These are phyloP conservation scores for Paramecium sexaurelia DNA, from an alignment of 73 alveolate species.

Conservation along the genomic window DNA sequence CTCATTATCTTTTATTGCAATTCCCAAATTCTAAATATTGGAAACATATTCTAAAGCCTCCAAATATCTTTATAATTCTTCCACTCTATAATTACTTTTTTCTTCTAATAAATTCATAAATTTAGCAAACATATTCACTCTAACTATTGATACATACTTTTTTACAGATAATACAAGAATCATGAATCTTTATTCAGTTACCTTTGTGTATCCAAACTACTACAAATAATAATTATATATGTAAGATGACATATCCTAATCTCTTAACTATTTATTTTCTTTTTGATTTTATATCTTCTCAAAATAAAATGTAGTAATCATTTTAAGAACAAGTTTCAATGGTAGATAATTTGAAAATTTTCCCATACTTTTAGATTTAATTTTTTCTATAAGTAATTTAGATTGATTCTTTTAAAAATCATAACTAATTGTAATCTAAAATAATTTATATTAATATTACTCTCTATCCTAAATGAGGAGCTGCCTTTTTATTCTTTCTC, in stretches of 20 bases:
- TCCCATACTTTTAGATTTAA: slow-evolving; percentile 10
- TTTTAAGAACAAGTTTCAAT: slow-evolving; percentile 32
- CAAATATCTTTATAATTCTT: slow-evolving; percentile 46
- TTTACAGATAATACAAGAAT: slow-evolving; percentile 35
- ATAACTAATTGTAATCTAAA: slow-evolving; percentile 2
- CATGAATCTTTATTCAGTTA: slow-evolving; percentile 58
- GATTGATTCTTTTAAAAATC: slow-evolving; percentile 53
- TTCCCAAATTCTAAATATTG: slow-evolving; percentile 8
- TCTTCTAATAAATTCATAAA: slow-evolving; percentile 59
- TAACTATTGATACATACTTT: slow-evolving; percentile 18
- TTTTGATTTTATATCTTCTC: slow-evolving; percentile 21
- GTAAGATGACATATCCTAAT: slow-evolving; percentile 47
- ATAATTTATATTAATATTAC: background rate
- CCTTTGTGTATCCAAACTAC: slow-evolving; percentile 56
- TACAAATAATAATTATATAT: slow-evolving; percentile 49
- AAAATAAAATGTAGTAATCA: slow-evolving; percentile 35
- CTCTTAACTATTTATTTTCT: slow-evolving; percentile 51
- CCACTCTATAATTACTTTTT: slow-evolving; percentile 38
- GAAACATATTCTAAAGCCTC: slow-evolving; percentile 54
- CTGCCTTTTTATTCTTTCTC: background rate
- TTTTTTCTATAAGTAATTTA: slow-evolving; percentile 33
- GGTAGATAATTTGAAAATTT: slow-evolving; percentile 55
- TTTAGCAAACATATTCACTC: slow-evolving; percentile 62
- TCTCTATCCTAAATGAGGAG: slow-evolving; percentile 40
- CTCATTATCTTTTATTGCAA: slow-evolving; percentile 41